phyloP scores from a whole-genome alignment of 2,329 filamentous ascomycete genomes.

The Scytalidium lignicola region DNA sequence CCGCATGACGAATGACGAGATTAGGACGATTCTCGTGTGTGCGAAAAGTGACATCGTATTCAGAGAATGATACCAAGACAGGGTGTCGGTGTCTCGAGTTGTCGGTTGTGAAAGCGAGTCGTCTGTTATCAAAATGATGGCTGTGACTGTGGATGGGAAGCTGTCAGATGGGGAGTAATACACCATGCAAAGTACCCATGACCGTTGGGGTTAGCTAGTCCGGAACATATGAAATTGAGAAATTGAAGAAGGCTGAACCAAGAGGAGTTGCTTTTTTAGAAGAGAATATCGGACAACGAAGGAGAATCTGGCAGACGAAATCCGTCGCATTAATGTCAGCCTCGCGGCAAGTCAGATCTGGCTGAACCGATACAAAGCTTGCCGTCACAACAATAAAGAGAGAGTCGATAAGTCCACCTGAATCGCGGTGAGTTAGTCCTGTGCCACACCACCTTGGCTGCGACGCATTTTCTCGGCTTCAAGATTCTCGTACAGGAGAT shows the following conservation, averaged over 20 bases:
- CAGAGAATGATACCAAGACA: constrained; percentile 27
- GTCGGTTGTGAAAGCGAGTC: constrained; percentile 29
- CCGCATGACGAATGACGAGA: constrained; percentile 30
- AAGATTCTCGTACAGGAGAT: constrained; percentile 96
- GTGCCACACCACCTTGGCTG: constrained; percentile 59
- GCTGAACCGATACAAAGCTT: constrained; percentile 38
- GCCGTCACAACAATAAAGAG: constrained; percentile 48
- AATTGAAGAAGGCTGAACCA: constrained; percentile 26
- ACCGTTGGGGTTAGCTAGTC: constrained; percentile 34
- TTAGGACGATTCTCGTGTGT: constrained; percentile 33
- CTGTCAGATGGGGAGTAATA: constrained; percentile 8
- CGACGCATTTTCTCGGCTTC: constrained; percentile 99
- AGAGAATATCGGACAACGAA: constrained; percentile 23
- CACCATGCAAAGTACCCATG: constrained; percentile 25
- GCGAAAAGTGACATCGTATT: constrained; percentile 27
- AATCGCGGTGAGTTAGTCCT: constrained; percentile 21
- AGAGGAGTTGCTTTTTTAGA: constrained; percentile 25
- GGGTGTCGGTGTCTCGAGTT: constrained; percentile 30
- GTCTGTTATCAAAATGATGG: constrained; percentile 24
- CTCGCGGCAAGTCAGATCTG: constrained; percentile 62
- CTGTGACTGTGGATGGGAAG: constrained; percentile 21
- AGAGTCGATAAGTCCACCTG: constrained; percentile 14
- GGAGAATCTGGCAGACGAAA: constrained; percentile 27
- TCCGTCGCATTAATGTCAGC: constrained; percentile 46
- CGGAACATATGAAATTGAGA: constrained; percentile 23